phyloP scores from a whole-genome alignment of 306 rosid genomes.

The Rosa rugosa region DNA sequence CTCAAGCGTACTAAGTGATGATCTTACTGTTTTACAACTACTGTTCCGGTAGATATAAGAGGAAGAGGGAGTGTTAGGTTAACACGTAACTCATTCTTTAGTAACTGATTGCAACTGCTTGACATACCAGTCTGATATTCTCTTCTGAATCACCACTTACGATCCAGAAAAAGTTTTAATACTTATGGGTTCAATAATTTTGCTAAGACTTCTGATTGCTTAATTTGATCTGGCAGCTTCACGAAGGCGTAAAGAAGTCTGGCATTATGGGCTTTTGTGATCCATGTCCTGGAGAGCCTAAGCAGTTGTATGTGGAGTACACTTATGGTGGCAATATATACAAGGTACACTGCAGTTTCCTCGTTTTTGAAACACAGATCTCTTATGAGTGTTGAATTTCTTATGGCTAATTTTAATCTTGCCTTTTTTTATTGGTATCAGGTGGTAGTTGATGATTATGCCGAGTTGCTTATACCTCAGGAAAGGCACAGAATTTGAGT shows the following conservation, averaged over 20 bases:
- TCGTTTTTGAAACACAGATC: background rate
- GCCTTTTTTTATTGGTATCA: constrained; percentile 28
- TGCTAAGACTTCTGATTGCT: background rate
- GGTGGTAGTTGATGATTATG: constrained; percentile 73
- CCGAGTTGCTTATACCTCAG: constrained; percentile 64
- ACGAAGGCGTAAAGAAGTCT: constrained; percentile 86
- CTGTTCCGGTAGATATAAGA: background rate
- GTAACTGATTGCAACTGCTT: background rate
- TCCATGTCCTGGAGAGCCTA: constrained; percentile 87
- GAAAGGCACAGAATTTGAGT: constrained; percentile 56
- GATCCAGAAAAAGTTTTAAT: background rate
- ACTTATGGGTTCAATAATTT: background rate
- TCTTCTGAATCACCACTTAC: background rate
- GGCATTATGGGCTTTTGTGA: constrained; percentile 97
- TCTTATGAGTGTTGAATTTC: background rate
- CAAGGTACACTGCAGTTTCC: constrained; percentile 49
- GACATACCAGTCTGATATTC: background rate
- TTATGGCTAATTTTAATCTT: constrained; percentile 12
- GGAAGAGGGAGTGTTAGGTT: background rate
- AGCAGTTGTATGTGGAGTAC: constrained; percentile 72
- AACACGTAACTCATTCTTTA: background rate
- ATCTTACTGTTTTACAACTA: background rate
- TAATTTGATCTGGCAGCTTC: constrained; percentile 62
- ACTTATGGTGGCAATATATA: constrained; percentile 49
- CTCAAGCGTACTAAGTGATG: background rate